phyloP scores from a whole-genome alignment of 192 early-diverging fungal genomes.

The Spinellus fusiger region DNA sequence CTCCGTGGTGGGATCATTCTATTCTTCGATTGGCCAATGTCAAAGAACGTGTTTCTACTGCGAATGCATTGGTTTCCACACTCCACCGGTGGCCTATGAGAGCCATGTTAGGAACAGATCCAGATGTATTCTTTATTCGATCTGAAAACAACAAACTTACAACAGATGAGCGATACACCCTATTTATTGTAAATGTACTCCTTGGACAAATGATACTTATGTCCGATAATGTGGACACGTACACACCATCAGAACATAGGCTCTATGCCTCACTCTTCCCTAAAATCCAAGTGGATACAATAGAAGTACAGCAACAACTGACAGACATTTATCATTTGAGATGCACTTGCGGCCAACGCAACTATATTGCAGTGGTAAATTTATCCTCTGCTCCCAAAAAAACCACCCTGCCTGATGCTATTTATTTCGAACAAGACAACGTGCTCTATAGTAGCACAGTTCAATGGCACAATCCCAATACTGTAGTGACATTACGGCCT shows the following conservation, averaged over 20 bases:
- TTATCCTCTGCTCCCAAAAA: slow-evolving; percentile 12
- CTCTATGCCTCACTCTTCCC: slow-evolving; percentile 23
- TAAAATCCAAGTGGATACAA: slow-evolving; percentile 1
- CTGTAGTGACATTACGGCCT: background rate
- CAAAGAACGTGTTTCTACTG: slow-evolving; percentile 40
- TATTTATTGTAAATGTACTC: slow-evolving; percentile 20
- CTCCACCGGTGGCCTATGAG: slow-evolving; percentile 40
- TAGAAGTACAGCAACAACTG: background rate
- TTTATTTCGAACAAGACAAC: slow-evolving; percentile 22
- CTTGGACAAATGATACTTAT: slow-evolving; percentile 25
- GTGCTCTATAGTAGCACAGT: slow-evolving; percentile 2
- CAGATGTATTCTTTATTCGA: slow-evolving; percentile 45
- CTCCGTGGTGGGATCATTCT: slow-evolving; percentile 40
- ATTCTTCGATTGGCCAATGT: slow-evolving; percentile 39
- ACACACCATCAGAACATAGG: slow-evolving; percentile 18
- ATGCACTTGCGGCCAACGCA: background rate
- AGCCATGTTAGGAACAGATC: slow-evolving; percentile 42
- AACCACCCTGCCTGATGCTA: background rate
- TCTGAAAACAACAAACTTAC: slow-evolving; percentile 26
- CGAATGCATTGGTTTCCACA: slow-evolving; percentile 41
- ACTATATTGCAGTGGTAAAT: slow-evolving; percentile 16
- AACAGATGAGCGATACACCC: slow-evolving; percentile 15
- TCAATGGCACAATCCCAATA: slow-evolving; percentile 2
- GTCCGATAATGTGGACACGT: slow-evolving; percentile 28
- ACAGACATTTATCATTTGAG: slow-evolving; percentile 17